Percentiles rank a stretch among this genome's conserved stretches.
Evolutionary conservation across 78 protist genomes (phyloP).

Genomic region (Dictyostelium intermedium): DNA sequence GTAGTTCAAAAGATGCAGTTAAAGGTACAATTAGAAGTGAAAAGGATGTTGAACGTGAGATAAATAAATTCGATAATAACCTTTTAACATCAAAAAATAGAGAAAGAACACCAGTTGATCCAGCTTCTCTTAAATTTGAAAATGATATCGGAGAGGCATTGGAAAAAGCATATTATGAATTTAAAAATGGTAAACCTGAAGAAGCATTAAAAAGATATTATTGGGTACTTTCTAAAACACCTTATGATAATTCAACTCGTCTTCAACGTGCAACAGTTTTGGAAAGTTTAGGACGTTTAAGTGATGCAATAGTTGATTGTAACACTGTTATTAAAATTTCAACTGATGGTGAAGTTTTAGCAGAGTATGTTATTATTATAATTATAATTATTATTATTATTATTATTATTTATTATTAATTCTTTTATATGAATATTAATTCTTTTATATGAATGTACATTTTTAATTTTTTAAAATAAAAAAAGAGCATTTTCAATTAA

Average conservation of each 20-base stretch:
- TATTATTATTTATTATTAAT: no score
- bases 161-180: conserved; percentile 20
- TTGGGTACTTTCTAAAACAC: conserved; percentile 37
- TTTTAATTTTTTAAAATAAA: no score
- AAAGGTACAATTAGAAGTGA: not conserved
- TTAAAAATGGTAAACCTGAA: conserved; percentile 7
- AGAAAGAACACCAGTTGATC: not conserved
- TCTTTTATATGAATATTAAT: not conserved
- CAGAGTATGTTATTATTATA: conserved; percentile 41
- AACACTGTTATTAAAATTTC: conserved; percentile 1
- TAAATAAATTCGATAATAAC: not conserved
- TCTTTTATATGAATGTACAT: no score
- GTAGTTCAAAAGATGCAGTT: not conserved
- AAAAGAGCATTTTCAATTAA: conserved; percentile 38
- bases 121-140: not conserved
- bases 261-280: conserved; percentile 20
- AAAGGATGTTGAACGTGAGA: not conserved
- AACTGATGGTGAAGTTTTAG: not conserved
- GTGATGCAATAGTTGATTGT: conserved; percentile 35
- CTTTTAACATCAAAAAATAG: not conserved
- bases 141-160: not conserved
- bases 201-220: conserved; percentile 26
- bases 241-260: conserved; percentile 14
- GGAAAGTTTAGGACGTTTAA: not conserved
- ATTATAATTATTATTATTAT: not conserved